Percentiles rank a stretch among this genome's conserved stretches.
Conservation (phyloP, 306 rosid species). For the Carpinus fangiana region DNA sequence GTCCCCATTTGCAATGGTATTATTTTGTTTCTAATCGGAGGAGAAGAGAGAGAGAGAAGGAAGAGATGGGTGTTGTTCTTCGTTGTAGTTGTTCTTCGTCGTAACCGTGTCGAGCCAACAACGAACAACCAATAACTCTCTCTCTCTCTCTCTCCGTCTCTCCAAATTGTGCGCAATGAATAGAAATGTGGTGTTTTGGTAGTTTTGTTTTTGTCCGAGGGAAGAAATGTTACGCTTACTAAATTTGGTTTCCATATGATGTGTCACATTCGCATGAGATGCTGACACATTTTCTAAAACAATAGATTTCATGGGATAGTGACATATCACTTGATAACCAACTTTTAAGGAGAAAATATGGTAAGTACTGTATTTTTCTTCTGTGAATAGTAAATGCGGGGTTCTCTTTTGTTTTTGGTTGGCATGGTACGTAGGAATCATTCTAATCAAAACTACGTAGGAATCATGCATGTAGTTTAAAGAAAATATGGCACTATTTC, state of each 20-base stretch:
- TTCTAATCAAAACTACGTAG: no score
- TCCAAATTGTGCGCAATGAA: slow-evolving; percentile 41
- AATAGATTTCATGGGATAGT: no score
- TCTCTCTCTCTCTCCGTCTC: slow-evolving; percentile 23
- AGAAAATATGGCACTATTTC: no score
- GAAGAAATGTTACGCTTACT: no score
- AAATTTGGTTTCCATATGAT: no score
- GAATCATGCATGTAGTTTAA: no score
- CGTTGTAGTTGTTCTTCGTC: slow-evolving; percentile 29
- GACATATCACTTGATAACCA: no score
- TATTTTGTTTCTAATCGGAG: not conserved
- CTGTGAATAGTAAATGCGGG: not conserved
- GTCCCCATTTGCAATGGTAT: slow-evolving; percentile 58
- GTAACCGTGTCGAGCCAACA: slow-evolving; percentile 41
- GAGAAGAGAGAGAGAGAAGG: slow-evolving; percentile 39
- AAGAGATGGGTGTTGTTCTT: slow-evolving; percentile 38
- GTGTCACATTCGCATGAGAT: no score
- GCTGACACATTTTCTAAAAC: no score
- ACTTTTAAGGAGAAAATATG: no score
- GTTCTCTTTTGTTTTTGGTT: not conserved
- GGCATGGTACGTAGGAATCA: no score
- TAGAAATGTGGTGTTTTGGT: slow-evolving; percentile 23
- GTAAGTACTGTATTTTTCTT: slow-evolving; percentile 6
- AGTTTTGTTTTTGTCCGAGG: slow-evolving; percentile 2
- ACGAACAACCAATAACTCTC: slow-evolving; percentile 38